Percentiles rank a stretch among this genome's conserved stretches.
phyloP scores from a whole-genome alignment of 108 stramenopile species.

The Nannochloropsis granulata region DNA sequence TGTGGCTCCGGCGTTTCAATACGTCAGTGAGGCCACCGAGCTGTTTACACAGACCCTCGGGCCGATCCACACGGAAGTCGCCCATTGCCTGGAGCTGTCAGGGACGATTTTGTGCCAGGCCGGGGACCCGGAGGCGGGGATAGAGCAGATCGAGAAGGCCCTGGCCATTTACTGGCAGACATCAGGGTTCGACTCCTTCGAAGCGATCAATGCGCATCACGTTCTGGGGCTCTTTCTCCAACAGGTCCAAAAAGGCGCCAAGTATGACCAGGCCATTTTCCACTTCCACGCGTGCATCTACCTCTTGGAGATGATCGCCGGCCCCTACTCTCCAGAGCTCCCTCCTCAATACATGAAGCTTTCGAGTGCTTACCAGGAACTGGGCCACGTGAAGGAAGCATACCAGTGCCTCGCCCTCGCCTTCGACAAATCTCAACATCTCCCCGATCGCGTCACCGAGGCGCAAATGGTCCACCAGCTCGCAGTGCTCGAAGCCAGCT shows the following conservation, averaged over 20 bases:
- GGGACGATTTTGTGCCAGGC: slow-evolving; percentile 51
- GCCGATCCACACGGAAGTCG: slow-evolving; percentile 52
- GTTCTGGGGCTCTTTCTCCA: slow-evolving; percentile 47
- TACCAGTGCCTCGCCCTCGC: neutral
- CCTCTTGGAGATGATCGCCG: slow-evolving; percentile 63
- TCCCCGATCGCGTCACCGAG: neutral
- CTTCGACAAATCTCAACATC: neutral
- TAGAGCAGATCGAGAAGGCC: slow-evolving; percentile 45
- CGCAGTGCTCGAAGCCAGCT: slow-evolving; percentile 12
- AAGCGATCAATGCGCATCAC: slow-evolving; percentile 44
- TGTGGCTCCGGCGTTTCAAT: slow-evolving; percentile 47
- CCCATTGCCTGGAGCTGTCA: neutral
- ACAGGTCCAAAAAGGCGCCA: slow-evolving; percentile 12
- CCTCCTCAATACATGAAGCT: slow-evolving; percentile 57
- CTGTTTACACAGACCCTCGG: slow-evolving; percentile 54
- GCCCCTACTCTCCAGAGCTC: slow-evolving; percentile 55
- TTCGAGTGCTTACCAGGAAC: slow-evolving; percentile 56
- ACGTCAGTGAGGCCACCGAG: slow-evolving; percentile 48
- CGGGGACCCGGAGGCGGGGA: slow-evolving; percentile 48
- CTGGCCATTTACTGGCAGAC: slow-evolving; percentile 58
- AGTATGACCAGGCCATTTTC: slow-evolving; percentile 42
- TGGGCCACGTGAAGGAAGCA: slow-evolving; percentile 9
- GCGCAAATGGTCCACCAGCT: slow-evolving; percentile 16
- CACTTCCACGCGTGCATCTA: slow-evolving; percentile 67
- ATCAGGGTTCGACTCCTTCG: slow-evolving; percentile 56